phyloP scores from a whole-genome alignment of 495 filamentous ascomycete species.

The Pyrenula aspistea region DNA sequence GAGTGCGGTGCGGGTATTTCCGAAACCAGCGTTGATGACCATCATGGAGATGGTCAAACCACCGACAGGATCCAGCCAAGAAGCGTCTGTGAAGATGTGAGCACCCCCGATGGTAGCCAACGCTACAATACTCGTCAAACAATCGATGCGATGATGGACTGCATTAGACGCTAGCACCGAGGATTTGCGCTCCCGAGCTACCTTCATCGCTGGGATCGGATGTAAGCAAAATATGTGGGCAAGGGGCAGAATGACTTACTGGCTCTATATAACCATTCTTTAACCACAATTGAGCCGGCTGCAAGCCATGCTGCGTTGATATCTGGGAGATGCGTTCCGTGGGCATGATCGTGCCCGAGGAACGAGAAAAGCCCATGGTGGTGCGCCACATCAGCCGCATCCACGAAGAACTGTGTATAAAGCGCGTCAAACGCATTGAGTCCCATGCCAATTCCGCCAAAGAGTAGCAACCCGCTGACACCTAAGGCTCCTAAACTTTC shows the following conservation, averaged over 20 bases:
- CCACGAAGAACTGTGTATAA: constrained; percentile 69
- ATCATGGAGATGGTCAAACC: constrained; percentile 82
- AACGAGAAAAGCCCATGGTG: constrained; percentile 29
- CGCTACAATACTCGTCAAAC: constrained; percentile 85
- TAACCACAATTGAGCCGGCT: constrained; percentile 77
- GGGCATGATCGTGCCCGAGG: constrained; percentile 43
- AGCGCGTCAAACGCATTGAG: constrained; percentile 62
- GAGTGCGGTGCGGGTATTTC: constrained; percentile 70
- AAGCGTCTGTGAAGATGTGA: constrained; percentile 70
- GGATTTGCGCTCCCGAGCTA: constrained; percentile 87
- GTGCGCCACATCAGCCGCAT: constrained; percentile 49
- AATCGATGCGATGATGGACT: constrained; percentile 91
- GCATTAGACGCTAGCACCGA: constrained; percentile 96
- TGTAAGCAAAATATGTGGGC: background rate
- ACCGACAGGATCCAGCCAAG: constrained; percentile 92
- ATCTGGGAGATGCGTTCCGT: constrained; percentile 56
- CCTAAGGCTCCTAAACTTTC: constrained; percentile 89
- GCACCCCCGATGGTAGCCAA: constrained; percentile 76
- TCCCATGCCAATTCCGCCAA: constrained; percentile 85
- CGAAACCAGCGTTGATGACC: constrained; percentile 83
- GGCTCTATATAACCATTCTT: constrained; percentile 94
- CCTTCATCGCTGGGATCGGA: constrained; percentile 66
- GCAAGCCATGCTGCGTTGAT: constrained; percentile 93
- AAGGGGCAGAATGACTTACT: constrained; percentile 48
- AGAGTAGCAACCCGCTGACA: constrained; percentile 77